Evolutionary conservation across 2,329 filamentous ascomycete genomes (phyloP).

Genomic region (Trichoderma sp.): DNA sequence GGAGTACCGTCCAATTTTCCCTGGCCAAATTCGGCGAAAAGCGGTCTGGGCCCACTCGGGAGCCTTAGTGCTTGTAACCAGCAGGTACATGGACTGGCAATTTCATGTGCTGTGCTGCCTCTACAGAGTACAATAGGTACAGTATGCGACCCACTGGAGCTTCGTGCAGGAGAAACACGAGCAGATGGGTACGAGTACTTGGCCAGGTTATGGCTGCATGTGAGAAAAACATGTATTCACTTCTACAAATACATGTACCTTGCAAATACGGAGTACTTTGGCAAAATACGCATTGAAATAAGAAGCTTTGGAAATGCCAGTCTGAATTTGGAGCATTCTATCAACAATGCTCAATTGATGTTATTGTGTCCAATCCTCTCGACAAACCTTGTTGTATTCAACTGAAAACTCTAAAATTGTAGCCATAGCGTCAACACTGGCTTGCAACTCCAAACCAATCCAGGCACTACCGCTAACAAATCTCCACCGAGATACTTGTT

Average conservation of each 20-base stretch:
- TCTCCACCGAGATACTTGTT: neutral
- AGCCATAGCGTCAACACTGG: neutral
- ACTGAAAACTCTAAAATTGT: neutral
- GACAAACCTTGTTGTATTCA: neutral
- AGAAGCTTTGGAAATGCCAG: neutral
- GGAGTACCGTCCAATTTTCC: constrained; percentile 15
- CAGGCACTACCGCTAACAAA: neutral
- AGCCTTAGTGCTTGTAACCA: neutral
- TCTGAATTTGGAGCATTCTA: neutral
- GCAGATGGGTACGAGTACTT: neutral
- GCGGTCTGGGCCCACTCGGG: constrained; percentile 7
- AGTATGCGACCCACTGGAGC: neutral
- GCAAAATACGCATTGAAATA: neutral
- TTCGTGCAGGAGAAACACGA: neutral
- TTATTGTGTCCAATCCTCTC: neutral
- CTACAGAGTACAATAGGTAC: neutral
- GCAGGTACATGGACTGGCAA: neutral
- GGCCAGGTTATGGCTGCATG: neutral
- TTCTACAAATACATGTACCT: neutral
- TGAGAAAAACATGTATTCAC: neutral
- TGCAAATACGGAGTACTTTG: neutral
- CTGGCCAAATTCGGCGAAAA: neutral
- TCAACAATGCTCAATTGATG: neutral
- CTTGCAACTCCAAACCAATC: neutral
- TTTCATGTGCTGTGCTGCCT: neutral